phyloP scores from a whole-genome alignment of 352 stramenopile species.

The Phytophthora melonis region DNA sequence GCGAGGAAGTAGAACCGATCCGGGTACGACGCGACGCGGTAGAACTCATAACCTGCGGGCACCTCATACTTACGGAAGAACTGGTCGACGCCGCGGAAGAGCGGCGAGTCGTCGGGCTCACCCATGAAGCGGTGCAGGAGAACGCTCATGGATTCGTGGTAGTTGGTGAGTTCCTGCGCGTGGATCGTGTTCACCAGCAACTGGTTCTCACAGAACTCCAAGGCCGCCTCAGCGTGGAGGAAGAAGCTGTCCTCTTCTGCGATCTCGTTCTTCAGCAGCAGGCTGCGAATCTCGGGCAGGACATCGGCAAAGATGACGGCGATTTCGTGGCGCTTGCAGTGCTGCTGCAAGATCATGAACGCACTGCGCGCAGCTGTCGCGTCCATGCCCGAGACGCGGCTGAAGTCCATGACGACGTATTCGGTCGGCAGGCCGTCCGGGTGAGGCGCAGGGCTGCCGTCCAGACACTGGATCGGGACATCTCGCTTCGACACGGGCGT shows the following conservation, averaged over 20 bases:
- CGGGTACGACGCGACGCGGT: constrained; percentile 67
- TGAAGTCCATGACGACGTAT: constrained; percentile 92
- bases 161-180: constrained; percentile 36
- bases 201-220: constrained; percentile 84
- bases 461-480: constrained; percentile 74
- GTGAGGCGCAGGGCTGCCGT: constrained; percentile 64
- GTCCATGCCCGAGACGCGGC: constrained; percentile 89
- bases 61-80: constrained; percentile 74
- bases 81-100: constrained; percentile 71
- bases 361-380: constrained; percentile 82
- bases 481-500: constrained; percentile 59
- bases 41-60: constrained; percentile 71
- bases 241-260: constrained; percentile 71
- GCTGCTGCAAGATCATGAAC: constrained; percentile 87
- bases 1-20: constrained; percentile 85
- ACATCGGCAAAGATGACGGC: constrained; percentile 76
- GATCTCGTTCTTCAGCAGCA: constrained; percentile 83
- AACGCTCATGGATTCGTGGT: constrained; percentile 68
- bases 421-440: constrained; percentile 70
- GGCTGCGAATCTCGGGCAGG: constrained; percentile 68
- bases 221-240: constrained; percentile 71
- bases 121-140: constrained; percentile 85
- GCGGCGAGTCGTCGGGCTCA: constrained; percentile 69
- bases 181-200: constrained; percentile 53
- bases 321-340: constrained; percentile 78